Evolutionary conservation across 768 basidiomycete species (phyloP), one percentile per base, ranked within the genome.

Genomic region (Lactarius sanguifluus): DNA sequence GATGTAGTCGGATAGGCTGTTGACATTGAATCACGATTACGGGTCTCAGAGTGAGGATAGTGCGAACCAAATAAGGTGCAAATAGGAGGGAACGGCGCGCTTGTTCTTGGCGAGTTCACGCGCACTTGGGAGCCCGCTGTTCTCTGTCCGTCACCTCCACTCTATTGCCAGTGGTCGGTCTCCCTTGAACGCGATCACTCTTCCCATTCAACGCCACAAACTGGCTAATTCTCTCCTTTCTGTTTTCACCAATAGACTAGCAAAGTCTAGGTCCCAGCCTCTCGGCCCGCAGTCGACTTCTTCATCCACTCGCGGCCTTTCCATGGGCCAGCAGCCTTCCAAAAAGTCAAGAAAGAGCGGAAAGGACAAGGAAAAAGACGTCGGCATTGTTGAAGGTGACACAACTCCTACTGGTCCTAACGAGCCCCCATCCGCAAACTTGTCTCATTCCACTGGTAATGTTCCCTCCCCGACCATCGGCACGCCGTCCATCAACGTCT

Each of bases 181-280:
- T 38, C 58, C 54, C 61, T 38, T 32, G 12, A 25, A 47, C 62
- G 30, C 59, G 23, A 47, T 34, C 66, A n/a, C 57, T 40, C 23
- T 47, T 63, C 50, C 40, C 55, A 62, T 55, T 45, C 63, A 68
- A 30, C 50, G 64, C 59, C 72, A 65, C 81, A 91, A 83, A 76
- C 90, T 92, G 91, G 91, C 91, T 79, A 90, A 90, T 57, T 88
- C 90, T 74, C 83, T 92, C 57, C 81, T 92, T 75, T 88, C 90
- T 74, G 89, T 86, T 52, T 84, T 92, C 69, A 82, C 89, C 68
- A 86, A 86, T 68, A 82, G 88, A 77, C 81, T 90, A 64, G 83
- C 86, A 71, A 88, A 84, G 83, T 84, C 86, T 72, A 82, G 91
- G 79, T 81, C 86, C 45, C 86, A 89, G 74, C 91, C 90, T 64